Percentiles rank a stretch among this genome's conserved stretches.
Evolutionary conservation across 257 asterid species (phyloP).

Genomic region (Euphrasia confusa): DNA sequence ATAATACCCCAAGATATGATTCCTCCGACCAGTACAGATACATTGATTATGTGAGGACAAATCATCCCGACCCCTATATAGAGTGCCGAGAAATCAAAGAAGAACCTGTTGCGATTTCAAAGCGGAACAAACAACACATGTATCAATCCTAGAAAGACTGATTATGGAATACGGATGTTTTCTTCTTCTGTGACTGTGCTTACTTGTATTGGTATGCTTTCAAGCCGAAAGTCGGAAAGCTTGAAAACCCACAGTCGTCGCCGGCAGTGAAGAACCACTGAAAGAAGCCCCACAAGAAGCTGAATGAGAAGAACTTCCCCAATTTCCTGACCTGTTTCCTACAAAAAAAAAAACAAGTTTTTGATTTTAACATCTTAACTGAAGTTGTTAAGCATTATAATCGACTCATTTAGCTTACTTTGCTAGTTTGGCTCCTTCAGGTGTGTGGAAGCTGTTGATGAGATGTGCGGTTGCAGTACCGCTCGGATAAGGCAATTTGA

Average conservation of each 20-base stretch:
- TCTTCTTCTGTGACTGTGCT: not conserved
- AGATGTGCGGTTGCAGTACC: conserved; percentile 12
- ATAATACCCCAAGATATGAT: conserved; percentile 62
- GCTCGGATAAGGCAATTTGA: conserved; percentile 8
- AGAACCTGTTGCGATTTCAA: conserved; percentile 37
- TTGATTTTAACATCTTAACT: not conserved
- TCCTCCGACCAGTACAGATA: conserved; percentile 51
- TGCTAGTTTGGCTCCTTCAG: conserved; percentile 10
- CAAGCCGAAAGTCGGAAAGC: conserved; percentile 10
- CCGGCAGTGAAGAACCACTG: conserved; percentile 18
- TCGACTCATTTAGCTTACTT: not conserved
- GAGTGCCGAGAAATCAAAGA: conserved; percentile 60
- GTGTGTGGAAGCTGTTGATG: conserved; percentile 12
- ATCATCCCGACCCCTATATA: conserved; percentile 74
- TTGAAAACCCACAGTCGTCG: conserved; percentile 3
- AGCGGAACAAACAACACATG: not conserved
- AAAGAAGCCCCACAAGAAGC: conserved; percentile 15
- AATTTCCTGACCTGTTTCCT: not conserved
- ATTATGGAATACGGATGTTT: no score
- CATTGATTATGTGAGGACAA: conserved; percentile 52
- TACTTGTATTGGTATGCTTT: conserved; percentile 7
- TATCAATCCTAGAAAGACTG: no score
- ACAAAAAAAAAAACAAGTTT: not conserved
- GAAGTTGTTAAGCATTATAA: not conserved
- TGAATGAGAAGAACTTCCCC: conserved; percentile 9